Percentiles rank a stretch among this genome's conserved stretches.
These are phyloP conservation scores for Hepatocystis sp. DNA, from an alignment of 169 alveolate genomes.

Conservation along the genomic window DNA sequence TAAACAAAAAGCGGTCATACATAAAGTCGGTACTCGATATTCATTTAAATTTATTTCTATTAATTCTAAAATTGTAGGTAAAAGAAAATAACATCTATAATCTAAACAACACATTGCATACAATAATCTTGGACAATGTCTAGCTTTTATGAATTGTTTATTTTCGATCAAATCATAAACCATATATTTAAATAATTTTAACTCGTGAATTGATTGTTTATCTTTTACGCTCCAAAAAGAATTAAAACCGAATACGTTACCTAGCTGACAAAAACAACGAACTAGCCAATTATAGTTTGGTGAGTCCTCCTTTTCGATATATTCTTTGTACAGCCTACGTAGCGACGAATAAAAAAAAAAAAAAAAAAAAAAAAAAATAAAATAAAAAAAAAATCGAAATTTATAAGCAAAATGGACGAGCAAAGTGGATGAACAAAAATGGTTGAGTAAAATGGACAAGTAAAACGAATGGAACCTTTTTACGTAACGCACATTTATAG, in stretches of 20 bases:
- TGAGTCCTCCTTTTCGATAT: conserved; percentile 85
- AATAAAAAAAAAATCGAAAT: background rate
- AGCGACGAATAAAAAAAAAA: background rate
- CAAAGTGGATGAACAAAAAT: background rate
- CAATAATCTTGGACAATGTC: conserved; percentile 86
- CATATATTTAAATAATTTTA: conserved; percentile 86
- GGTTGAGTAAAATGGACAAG: too few species aligned
- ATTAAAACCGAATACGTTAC: conserved; percentile 88
- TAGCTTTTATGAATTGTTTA: conserved; percentile 77
- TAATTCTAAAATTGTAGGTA: conserved; percentile 81
- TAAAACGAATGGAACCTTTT: too few species aligned
- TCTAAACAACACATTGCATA: conserved; percentile 89
- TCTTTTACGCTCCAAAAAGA: conserved; percentile 89
- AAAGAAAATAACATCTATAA: conserved; percentile 87
- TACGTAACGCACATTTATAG: too few species aligned
- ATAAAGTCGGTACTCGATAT: conserved; percentile 79
- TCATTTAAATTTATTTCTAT: conserved; percentile 80
- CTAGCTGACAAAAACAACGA: conserved; percentile 90
- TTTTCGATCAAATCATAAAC: conserved; percentile 87
- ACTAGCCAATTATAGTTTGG: conserved; percentile 90
- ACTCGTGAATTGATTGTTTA: conserved; percentile 82
- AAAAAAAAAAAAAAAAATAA: background rate
- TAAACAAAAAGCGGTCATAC: conserved; percentile 80
- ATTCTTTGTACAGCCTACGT: conserved; percentile 81
- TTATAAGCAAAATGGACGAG: background rate